A percentile compares a stretch with the other conserved stretches of the same genome.
Conservation (phyloP, 2,329 filamentous ascomycete genomes). For the Paecilomyces fulvus region DNA sequence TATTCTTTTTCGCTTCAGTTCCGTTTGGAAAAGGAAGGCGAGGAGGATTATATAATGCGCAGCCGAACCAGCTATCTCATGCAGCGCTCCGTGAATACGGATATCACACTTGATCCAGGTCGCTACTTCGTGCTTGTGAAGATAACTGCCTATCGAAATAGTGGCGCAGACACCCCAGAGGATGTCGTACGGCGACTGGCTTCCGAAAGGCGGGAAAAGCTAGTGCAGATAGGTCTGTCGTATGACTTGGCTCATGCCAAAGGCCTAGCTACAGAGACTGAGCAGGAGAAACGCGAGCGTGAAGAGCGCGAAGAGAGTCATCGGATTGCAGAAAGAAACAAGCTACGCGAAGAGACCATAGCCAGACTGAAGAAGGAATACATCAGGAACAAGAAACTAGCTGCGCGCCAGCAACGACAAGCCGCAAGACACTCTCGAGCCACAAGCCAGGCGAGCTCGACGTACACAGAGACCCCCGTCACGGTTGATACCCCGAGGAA, state of each 20-base stretch:
- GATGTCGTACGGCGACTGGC: slow-evolving; percentile 60
- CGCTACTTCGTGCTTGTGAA: slow-evolving; percentile 69
- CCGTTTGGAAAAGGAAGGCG: slow-evolving; percentile 50
- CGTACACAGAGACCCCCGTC: background rate
- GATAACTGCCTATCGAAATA: slow-evolving; percentile 56
- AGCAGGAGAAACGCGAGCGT: slow-evolving; percentile 25
- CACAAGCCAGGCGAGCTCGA: slow-evolving; percentile 1
- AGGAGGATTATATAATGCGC: slow-evolving; percentile 51
- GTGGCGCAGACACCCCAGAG: slow-evolving; percentile 48
- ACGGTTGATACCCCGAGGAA: background rate
- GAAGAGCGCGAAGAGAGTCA: slow-evolving; percentile 28
- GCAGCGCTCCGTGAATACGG: slow-evolving; percentile 66
- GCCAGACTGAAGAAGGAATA: slow-evolving; percentile 33
- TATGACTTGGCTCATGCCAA: slow-evolving; percentile 41
- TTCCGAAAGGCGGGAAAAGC: slow-evolving; percentile 59
- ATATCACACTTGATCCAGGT: slow-evolving; percentile 65
- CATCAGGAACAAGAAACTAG: slow-evolving; percentile 31
- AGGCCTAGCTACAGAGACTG: slow-evolving; percentile 31
- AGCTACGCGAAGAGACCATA: slow-evolving; percentile 29
- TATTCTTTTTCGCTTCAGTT: slow-evolving; percentile 53
- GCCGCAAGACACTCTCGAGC: slow-evolving; percentile 16
- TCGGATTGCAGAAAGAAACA: slow-evolving; percentile 25
- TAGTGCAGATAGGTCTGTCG: slow-evolving; percentile 43
- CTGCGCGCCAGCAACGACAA: slow-evolving; percentile 21
- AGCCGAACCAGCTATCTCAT: slow-evolving; percentile 52